These are phyloP conservation scores for Blastobotrys capitulatus DNA, from an alignment of 1,139 yeast genomes.

Conservation along the genomic window DNA sequence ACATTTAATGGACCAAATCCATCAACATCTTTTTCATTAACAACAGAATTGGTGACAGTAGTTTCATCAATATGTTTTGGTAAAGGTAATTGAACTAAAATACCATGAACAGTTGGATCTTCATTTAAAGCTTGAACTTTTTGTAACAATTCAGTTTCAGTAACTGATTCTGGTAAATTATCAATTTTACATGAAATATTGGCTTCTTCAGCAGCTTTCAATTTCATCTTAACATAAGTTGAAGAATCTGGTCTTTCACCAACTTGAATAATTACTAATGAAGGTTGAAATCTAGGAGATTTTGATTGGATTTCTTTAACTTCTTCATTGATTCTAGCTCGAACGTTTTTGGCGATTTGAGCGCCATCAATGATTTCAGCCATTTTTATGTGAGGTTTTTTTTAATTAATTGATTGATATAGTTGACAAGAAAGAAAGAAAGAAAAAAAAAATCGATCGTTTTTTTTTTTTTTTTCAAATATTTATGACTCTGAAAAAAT, in stretches of 20 bases:
- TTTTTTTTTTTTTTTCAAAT: too few species aligned
- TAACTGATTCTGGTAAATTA: conserved; percentile 30
- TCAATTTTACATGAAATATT: conserved; percentile 32
- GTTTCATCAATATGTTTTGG: conserved; percentile 79
- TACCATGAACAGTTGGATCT: conserved; percentile 72
- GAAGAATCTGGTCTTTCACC: conserved; percentile 87
- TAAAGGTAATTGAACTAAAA: conserved; percentile 87
- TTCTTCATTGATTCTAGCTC: conserved; percentile 12
- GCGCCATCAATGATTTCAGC: conserved; percentile 16
- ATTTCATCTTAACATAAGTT: conserved; percentile 90
- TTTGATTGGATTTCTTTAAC: conserved; percentile 10
- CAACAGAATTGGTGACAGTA: conserved; percentile 70
- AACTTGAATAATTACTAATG: conserved; percentile 80
- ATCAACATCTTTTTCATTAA: conserved; percentile 83
- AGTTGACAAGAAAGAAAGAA: neutral
- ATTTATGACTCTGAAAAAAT: too few species aligned
- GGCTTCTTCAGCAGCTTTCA: conserved; percentile 67
- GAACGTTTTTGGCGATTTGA: conserved; percentile 14
- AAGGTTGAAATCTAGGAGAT: conserved; percentile 58
- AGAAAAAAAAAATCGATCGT: neutral
- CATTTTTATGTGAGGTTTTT: conserved; percentile 6
- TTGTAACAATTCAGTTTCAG: conserved; percentile 46
- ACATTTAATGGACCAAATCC: conserved; percentile 89
- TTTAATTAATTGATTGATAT: neutral
- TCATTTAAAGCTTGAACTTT: conserved; percentile 60